Evolutionary conservation across 2,329 filamentous ascomycete genomes (phyloP), one percentile per base, ranked within the genome.

Genomic region (Aspergillus cejpii): DNA sequence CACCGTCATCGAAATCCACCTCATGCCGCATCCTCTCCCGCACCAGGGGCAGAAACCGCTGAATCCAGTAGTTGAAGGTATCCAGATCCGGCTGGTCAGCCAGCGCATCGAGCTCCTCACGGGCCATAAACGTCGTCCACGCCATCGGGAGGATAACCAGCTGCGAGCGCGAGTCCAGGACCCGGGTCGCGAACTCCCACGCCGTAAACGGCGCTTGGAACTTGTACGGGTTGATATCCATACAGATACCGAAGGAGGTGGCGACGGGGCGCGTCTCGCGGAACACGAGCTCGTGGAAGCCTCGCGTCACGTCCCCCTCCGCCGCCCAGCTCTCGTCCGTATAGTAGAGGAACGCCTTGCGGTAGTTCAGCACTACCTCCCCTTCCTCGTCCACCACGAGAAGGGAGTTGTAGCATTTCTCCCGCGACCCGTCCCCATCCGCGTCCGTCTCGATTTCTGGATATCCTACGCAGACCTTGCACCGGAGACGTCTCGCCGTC

Each of bases 311-410:
- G 37, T 57, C 51, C 2, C 76, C 75, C 65, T 80, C 77, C 12
- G 67, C 56, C 2, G 80, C 78, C 80, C 80, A 84, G 1, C 75
- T 78, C 55, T 82, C 80, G 54, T 84, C 80, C 6, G 80, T 83
- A 62, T 80, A 82, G 67, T 82, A 84, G 48, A 84, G 73, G 54
- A 82, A 82, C 8, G 72, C 72, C 60, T 84, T 84, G 50, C 79
- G 76, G 63, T 83, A 82, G 56, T 81, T 80, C 36, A 69, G 65
- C 10, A 83, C 53, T 2, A 80, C 64, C n/a, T 70, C 56, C 3
- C 80, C 80, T 0, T 59, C 52, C 3, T 77, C 73, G n/a, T 71
- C 69, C 20, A 83, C 72, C 19, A 79, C 76, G 14, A 83, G 71
- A 3, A 76, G 73, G 6, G 76, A 74, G 58, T 84, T 84, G 65